These are phyloP conservation scores for Kalmusia sp. DNA, from an alignment of 2,329 filamentous ascomycete species.

Conservation along the genomic window DNA sequence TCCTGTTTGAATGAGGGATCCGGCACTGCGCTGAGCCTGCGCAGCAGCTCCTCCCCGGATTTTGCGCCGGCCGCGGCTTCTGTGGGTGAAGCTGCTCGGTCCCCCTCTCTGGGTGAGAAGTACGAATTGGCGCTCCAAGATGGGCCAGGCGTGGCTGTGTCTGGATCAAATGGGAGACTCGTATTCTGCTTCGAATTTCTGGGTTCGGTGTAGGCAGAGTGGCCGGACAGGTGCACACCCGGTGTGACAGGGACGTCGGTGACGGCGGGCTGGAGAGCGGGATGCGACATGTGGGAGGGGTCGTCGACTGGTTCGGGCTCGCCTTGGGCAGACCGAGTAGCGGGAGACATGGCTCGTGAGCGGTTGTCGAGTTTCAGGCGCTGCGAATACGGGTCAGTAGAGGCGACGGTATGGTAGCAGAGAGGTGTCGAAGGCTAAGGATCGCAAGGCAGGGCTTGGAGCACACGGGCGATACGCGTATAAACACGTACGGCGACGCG, in stretches of 20 bases:
- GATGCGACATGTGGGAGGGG: slow-evolving; percentile 35
- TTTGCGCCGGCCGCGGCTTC: slow-evolving; percentile 54
- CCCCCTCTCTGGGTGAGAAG: slow-evolving; percentile 34
- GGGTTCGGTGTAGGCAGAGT: slow-evolving; percentile 47
- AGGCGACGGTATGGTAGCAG: not conserved
- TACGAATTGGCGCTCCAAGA: slow-evolving; percentile 48
- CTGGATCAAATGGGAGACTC: slow-evolving; percentile 38
- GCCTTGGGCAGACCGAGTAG: slow-evolving; percentile 23
- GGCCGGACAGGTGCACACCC: slow-evolving; percentile 44
- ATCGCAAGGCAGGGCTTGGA: slow-evolving; percentile 7
- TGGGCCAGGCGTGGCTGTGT: slow-evolving; percentile 39
- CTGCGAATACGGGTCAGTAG: slow-evolving; percentile 26
- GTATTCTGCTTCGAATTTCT: slow-evolving; percentile 22
- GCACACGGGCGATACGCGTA: not conserved
- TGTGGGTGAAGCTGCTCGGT: slow-evolving; percentile 41
- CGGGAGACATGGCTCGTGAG: slow-evolving; percentile 31
- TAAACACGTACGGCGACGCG: not conserved
- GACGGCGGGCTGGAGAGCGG: slow-evolving; percentile 47
- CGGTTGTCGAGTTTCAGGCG: slow-evolving; percentile 21
- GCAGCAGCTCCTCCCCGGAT: slow-evolving; percentile 59
- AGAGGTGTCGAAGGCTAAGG: slow-evolving; percentile 8
- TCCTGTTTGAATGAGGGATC: slow-evolving; percentile 47
- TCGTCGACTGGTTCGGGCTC: slow-evolving; percentile 32
- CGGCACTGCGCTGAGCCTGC: slow-evolving; percentile 58
- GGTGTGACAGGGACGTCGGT: slow-evolving; percentile 53